phyloP scores from a whole-genome alignment of 192 early-diverging fungal genomes.

The Podila minutissima region DNA sequence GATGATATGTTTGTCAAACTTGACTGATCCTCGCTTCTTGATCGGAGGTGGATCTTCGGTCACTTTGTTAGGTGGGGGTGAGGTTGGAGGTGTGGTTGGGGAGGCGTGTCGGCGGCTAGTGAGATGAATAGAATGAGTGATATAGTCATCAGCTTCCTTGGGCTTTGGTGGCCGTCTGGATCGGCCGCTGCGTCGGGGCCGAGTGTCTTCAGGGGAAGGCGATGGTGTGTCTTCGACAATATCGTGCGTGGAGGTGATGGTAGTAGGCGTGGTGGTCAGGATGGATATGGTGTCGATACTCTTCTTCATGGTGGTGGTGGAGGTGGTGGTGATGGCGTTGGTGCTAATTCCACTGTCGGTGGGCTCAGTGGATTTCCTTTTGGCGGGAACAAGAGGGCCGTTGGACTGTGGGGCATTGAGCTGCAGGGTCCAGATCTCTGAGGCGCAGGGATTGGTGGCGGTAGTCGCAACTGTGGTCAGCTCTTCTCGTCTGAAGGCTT shows the following conservation, averaged over 20 bases:
- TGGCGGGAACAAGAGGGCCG: neutral
- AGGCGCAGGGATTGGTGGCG: neutral
- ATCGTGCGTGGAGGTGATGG: neutral
- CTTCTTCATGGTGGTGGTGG: too few relatives aligned
- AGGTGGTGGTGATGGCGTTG: neutral
- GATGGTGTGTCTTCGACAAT: neutral
- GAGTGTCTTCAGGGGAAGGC: neutral
- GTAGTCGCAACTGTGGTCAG: neutral
- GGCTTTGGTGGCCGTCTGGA: constrained; percentile 32
- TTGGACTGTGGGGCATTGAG: neutral
- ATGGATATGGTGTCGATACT: too few relatives aligned
- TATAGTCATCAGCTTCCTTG: constrained; percentile 40
- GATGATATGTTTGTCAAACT: constrained; percentile 1
- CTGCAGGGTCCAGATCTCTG: constrained; percentile 4
- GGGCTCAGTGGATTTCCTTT: constrained; percentile 2
- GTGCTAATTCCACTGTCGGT: neutral
- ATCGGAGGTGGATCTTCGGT: neutral
- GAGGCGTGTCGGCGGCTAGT: constrained; percentile 5
- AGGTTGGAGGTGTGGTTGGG: constrained; percentile 6
- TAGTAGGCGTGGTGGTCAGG: neutral
- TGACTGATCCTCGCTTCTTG: constrained; percentile 8
- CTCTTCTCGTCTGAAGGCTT: neutral
- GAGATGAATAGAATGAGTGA: neutral
- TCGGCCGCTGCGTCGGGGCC: constrained; percentile 43
- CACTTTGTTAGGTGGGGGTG: constrained; percentile 15